Evolutionary conservation across 495 filamentous ascomycete genomes (phyloP).

Genomic region (Talaromyces adpressus): DNA sequence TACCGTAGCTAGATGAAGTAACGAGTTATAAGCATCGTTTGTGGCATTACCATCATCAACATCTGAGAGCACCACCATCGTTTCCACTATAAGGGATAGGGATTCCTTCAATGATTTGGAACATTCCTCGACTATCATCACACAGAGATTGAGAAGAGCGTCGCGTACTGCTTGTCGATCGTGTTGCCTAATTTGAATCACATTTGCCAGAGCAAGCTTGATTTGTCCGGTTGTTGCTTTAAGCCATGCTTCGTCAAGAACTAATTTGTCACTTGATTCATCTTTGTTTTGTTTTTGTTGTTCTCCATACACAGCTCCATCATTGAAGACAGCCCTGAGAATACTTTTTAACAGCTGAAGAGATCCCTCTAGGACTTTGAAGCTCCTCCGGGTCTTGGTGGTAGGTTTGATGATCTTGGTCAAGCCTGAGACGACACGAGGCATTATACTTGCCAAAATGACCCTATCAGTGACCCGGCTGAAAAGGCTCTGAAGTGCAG

Average conservation of each 20-base stretch:
- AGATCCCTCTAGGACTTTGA: slow-evolving; percentile 53
- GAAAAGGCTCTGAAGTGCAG: slow-evolving; percentile 57
- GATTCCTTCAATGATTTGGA: slow-evolving; percentile 64
- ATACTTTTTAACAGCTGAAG: slow-evolving; percentile 54
- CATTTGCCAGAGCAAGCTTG: slow-evolving; percentile 73
- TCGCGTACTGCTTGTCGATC: slow-evolving; percentile 62
- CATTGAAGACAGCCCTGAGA: slow-evolving; percentile 58
- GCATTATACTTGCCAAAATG: slow-evolving; percentile 74
- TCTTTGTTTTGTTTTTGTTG: slow-evolving; percentile 21
- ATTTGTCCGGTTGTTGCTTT: slow-evolving; percentile 76
- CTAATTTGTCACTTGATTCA: slow-evolving; percentile 20
- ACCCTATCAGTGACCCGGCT: slow-evolving; percentile 58
- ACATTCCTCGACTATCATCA: slow-evolving; percentile 70
- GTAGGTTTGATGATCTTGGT: slow-evolving; percentile 67
- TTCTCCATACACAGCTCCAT: slow-evolving; percentile 29
- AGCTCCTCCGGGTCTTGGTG: slow-evolving; percentile 55
- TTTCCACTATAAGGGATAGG: slow-evolving; percentile 69
- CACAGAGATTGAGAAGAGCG: slow-evolving; percentile 62
- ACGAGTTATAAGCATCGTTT: slow-evolving; percentile 30
- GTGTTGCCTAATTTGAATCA: slow-evolving; percentile 72
- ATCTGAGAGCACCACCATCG: slow-evolving; percentile 64
- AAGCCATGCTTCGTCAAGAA: slow-evolving; percentile 60
- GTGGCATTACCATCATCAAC: slow-evolving; percentile 34
- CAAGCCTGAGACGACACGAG: slow-evolving; percentile 78
- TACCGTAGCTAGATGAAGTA: slow-evolving; percentile 56